A percentile compares a stretch with the other conserved stretches of the same genome.
Evolutionary conservation across 1,284 basidiomycete genomes (phyloP).

Genomic region (Cryptococcus maquisensis): DNA sequence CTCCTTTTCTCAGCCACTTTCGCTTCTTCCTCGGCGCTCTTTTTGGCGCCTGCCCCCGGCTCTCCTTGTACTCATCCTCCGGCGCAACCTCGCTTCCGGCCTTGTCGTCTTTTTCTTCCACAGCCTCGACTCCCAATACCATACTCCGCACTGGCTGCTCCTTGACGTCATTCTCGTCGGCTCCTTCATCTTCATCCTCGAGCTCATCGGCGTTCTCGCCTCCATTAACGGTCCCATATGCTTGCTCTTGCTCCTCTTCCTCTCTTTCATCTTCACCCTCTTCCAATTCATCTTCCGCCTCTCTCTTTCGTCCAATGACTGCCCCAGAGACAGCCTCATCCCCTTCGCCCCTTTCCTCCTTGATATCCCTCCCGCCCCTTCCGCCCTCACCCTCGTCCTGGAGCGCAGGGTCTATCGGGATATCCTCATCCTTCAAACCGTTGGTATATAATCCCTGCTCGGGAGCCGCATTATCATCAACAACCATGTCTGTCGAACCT

Average conservation of each 20-base stretch:
- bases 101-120: background rate
- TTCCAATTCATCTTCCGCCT: constrained; percentile 7
- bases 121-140: background rate
- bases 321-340: constrained; percentile 7
- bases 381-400: background rate
- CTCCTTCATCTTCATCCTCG: background rate
- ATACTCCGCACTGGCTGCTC: background rate
- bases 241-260: background rate
- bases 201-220: background rate
- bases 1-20: constrained; percentile 41
- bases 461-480: background rate
- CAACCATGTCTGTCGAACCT: background rate
- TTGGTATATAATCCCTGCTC: background rate
- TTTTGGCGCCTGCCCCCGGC: background rate
- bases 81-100: background rate
- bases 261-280: constrained; percentile 2
- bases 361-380: constrained; percentile 3
- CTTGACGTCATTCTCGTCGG: background rate
- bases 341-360: constrained; percentile 4
- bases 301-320: constrained; percentile 11
- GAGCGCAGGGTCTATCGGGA: background rate
- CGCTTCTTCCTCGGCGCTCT: constrained; percentile 14
- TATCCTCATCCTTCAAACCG: background rate
- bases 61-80: background rate
- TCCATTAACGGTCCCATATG: background rate